Percentiles rank a stretch among this genome's conserved stretches.
Conservation (phyloP, 805 yeast genomes). For the Candida sanyiensis region DNA sequence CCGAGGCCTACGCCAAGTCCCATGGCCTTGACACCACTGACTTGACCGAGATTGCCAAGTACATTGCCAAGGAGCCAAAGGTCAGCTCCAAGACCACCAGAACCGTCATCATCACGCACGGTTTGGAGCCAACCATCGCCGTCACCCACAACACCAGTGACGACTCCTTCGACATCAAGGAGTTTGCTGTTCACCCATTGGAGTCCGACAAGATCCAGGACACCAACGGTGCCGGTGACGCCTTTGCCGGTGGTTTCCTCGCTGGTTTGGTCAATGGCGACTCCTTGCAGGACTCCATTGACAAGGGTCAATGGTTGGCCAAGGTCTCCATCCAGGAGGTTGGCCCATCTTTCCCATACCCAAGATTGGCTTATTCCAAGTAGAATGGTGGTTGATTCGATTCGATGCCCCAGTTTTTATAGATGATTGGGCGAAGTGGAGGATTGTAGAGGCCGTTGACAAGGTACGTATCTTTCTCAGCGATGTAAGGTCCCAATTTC, state of each 20-base stretch:
- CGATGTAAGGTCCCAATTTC: too few species aligned
- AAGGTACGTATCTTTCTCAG: too few species aligned
- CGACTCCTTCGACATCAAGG: conserved; percentile 42
- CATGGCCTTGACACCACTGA: conserved; percentile 59
- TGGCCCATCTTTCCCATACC: conserved; percentile 86
- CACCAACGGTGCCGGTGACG: conserved; percentile 99
- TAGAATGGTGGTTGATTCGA: not conserved
- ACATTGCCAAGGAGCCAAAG: conserved; percentile 75
- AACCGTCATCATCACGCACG: conserved; percentile 92
- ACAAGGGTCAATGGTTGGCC: conserved; percentile 96
- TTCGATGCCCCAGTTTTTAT: too few species aligned
- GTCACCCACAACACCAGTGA: conserved; percentile 50
- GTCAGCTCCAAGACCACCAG: conserved; percentile 62
- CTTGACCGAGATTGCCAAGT: conserved; percentile 72
- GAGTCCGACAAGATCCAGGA: conserved; percentile 67
- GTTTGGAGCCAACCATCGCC: conserved; percentile 82
- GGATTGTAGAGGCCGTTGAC: too few species aligned
- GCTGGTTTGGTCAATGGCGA: conserved; percentile 81
- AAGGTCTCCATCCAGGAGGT: conserved; percentile 83
- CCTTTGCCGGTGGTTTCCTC: conserved; percentile 93
- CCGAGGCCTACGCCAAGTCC: conserved; percentile 86
- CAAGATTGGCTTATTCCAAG: conserved; percentile 21
- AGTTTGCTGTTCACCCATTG: conserved; percentile 68
- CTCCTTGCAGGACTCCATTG: conserved; percentile 53
- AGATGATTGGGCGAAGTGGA: too few species aligned